phyloP scores from a whole-genome alignment of 345 rosid genomes.

The Gossypium australe region DNA sequence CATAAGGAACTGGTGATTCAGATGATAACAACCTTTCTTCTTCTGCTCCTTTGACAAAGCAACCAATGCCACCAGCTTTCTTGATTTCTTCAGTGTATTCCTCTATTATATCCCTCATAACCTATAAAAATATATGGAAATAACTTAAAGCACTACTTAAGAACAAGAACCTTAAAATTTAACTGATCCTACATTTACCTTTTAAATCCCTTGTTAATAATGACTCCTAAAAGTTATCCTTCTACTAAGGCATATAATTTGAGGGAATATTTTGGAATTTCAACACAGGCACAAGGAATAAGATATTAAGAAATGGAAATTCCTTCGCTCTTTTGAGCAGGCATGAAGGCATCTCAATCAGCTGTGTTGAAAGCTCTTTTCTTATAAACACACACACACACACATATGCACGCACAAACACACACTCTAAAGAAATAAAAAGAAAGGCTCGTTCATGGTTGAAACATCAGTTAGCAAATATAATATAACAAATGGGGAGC shows the following conservation, averaged over 20 bases:
- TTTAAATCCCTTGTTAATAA: background rate
- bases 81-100: constrained; percentile 78
- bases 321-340: background rate
- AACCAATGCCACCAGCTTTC: constrained; percentile 87
- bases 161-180: background rate
- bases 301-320: background rate
- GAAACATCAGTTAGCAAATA: background rate
- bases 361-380: background rate
- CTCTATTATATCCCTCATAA: constrained; percentile 74
- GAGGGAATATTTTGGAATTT: background rate
- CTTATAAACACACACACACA: no score
- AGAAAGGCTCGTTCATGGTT: background rate
- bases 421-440: background rate
- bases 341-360: background rate
- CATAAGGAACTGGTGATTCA: constrained; percentile 19
- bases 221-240: background rate
- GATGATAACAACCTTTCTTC: constrained; percentile 30
- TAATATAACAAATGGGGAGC: background rate
- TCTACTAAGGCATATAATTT: background rate
- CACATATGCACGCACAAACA: no score
- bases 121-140: constrained; percentile 36
- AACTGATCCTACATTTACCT: background rate
- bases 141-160: constrained; percentile 7
- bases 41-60: constrained; percentile 52
- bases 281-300: background rate